Evolutionary conservation across 2,329 filamentous ascomycete species (phyloP), one percentile per base, ranked within the genome.

Genomic region (Graphium sp.): DNA sequence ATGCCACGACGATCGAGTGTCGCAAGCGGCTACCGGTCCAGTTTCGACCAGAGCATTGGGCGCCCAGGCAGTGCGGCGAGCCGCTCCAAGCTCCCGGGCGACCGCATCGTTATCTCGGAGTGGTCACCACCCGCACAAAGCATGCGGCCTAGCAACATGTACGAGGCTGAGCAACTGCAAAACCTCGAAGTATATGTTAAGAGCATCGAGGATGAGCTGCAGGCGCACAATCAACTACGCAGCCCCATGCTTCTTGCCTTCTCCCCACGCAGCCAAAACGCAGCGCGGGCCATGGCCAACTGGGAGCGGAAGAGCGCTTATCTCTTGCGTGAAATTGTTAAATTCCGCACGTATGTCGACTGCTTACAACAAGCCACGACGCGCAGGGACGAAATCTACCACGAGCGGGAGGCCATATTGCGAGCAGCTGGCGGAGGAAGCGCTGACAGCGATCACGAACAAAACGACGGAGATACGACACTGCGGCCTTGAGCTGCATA

Each of bases 291-390:
- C 11, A 87, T 95, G 79, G 66, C 75, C 13, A 98, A 98, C 51
- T 98, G 89, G 87, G 85, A 98, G 58, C 74, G 79, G 45, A 95
- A 95, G 58, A 91, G 82, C 32, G 76, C 81, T 18, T 93, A 95
- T 47, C 57, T 98, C 22, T 62, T 95, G 9, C 66, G 81, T 20
- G 89, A 98, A 56, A 94, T 91, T 48, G 84, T 95, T 50, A 95
- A 95, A 52, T 95, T 93, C 55, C 66, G 78, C 34, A 95, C 85
- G 0, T 98, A 95, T 45, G 85, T 94, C 39, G 89, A 95, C 48
- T 75, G 73, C 19, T 56, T 98, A 28, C 63, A 73, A 33, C 67
- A 70, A 21, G 85, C 85, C 1, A 70, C 79, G 40, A 54, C 48
- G 18, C 63, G 72, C 31, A 84, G 79, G 46, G 63, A 68, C 25